These are phyloP conservation scores for Pyropia yezoensis DNA, from an alignment of 23 red algal genomes.

Conservation along the genomic window DNA sequence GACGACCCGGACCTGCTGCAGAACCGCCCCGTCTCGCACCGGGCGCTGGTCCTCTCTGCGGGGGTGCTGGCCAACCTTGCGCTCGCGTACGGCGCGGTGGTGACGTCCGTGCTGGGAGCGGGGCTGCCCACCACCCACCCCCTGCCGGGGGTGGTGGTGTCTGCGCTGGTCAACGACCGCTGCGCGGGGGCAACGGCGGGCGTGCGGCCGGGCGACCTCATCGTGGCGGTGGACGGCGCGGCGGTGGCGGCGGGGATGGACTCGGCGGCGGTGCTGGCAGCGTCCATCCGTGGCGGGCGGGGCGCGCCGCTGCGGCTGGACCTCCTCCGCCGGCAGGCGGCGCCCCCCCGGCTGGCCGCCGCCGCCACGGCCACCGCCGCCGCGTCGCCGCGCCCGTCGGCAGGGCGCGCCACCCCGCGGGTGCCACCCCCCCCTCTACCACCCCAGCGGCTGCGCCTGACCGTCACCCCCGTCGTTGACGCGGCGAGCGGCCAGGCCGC, in stretches of 20 bases:
- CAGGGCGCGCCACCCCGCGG: no score
- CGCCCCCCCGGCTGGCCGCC: no score
- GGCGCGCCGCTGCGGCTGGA: slow-evolving; percentile 22
- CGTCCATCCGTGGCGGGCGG: slow-evolving; percentile 23
- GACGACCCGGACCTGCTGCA: slow-evolving; percentile 81
- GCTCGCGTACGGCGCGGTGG: slow-evolving; percentile 63
- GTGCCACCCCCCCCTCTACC: no score
- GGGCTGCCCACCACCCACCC: slow-evolving; percentile 44
- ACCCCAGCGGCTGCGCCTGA: background rate
- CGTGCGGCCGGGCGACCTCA: slow-evolving; percentile 53
- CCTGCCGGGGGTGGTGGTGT: slow-evolving; percentile 51
- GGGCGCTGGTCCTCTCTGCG: slow-evolving; percentile 68
- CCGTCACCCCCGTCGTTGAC: slow-evolving; percentile 34
- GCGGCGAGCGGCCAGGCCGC: slow-evolving; percentile 26
- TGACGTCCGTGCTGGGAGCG: slow-evolving; percentile 28
- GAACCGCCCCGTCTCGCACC: slow-evolving; percentile 69
- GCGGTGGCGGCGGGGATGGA: slow-evolving; percentile 8
- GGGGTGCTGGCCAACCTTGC: slow-evolving; percentile 87
- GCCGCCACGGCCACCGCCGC: no score
- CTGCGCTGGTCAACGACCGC: slow-evolving; percentile 25
- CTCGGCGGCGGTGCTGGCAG: slow-evolving; percentile 36
- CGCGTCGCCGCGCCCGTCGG: no score
- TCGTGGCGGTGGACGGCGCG: slow-evolving; percentile 56
- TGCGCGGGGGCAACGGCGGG: slow-evolving; percentile 59
- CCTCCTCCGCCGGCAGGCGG: slow-evolving; percentile 10